A percentile compares a stretch with the other conserved stretches of the same genome.
phyloP scores from a whole-genome alignment of 1,284 basidiomycete genomes.

The Boletus semigastroideus region DNA sequence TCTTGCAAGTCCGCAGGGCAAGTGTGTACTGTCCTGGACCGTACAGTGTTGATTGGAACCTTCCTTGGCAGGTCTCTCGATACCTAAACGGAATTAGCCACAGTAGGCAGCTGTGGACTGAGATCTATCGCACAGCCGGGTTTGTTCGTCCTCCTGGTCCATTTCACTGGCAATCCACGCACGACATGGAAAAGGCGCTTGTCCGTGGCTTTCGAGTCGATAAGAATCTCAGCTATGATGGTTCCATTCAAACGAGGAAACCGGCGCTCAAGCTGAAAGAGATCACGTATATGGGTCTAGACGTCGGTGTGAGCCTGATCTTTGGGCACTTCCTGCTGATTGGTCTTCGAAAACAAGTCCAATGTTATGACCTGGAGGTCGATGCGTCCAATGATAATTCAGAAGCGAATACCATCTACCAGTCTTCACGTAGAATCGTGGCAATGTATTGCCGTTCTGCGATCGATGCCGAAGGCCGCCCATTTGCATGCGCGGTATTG shows the following conservation, averaged over 20 bases:
- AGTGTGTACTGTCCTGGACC: no score
- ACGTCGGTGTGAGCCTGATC: slow-evolving; percentile 4
- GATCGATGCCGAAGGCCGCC: slow-evolving; percentile 14
- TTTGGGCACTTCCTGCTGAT: slow-evolving; percentile 22
- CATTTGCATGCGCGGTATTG: slow-evolving; percentile 22
- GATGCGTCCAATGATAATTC: slow-evolving; percentile 12
- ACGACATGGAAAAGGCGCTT: slow-evolving; percentile 14
- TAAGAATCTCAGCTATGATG: slow-evolving; percentile 3
- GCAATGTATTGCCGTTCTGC: slow-evolving; percentile 13
- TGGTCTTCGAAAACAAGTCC: slow-evolving; percentile 14
- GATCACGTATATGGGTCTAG: slow-evolving; percentile 9
- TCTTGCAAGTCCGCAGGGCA: slow-evolving; percentile 22
- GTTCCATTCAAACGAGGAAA: neutral
- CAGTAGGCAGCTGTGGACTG: slow-evolving; percentile 14
- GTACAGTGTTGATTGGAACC: no score
- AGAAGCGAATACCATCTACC: slow-evolving; percentile 11
- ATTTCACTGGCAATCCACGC: slow-evolving; percentile 13
- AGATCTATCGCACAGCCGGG: slow-evolving; percentile 11
- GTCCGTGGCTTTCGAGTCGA: slow-evolving; percentile 8
- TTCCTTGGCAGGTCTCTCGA: slow-evolving; percentile 17
- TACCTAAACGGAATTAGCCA: slow-evolving; percentile 8
- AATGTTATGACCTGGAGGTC: slow-evolving; percentile 19
- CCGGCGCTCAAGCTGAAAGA: slow-evolving; percentile 1
- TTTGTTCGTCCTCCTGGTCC: slow-evolving; percentile 22
- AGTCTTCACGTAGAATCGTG: slow-evolving; percentile 2